Conservation (phyloP, 345 rosid genomes). For the Syzygium oleosum region DNA sequence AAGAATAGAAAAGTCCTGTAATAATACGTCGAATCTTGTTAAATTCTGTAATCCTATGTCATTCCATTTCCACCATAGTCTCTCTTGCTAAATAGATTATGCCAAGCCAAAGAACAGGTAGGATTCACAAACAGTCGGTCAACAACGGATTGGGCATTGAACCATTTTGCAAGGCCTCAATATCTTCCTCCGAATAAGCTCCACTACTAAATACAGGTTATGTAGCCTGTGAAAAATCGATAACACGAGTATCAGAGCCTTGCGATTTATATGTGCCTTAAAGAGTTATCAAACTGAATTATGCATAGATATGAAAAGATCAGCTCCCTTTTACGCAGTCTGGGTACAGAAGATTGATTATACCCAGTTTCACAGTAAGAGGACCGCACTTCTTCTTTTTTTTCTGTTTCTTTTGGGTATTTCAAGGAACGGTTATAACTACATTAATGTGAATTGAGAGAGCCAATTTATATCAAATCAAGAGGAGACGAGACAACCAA, state of each 20-base stretch:
- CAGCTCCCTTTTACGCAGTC: neutral
- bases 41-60: neutral
- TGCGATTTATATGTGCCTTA: neutral
- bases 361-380: neutral
- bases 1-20: neutral
- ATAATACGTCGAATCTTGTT: neutral
- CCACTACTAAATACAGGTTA: neutral
- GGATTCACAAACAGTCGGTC: neutral
- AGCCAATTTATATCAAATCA: neutral
- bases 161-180: neutral
- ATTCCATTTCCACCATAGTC: neutral
- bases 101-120: neutral
- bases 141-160: neutral
- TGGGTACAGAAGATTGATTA: neutral
- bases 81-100: neutral
- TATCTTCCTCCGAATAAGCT: neutral
- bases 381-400: neutral
- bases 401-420: neutral
- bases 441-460: neutral
- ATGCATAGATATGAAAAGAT: neutral
- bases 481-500: neutral
- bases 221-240: neutral
- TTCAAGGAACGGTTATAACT: neutral
- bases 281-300: neutral
- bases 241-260: neutral